Evolutionary conservation across 805 yeast species (phyloP).

Genomic region (Maudiozyma bulderi): DNA sequence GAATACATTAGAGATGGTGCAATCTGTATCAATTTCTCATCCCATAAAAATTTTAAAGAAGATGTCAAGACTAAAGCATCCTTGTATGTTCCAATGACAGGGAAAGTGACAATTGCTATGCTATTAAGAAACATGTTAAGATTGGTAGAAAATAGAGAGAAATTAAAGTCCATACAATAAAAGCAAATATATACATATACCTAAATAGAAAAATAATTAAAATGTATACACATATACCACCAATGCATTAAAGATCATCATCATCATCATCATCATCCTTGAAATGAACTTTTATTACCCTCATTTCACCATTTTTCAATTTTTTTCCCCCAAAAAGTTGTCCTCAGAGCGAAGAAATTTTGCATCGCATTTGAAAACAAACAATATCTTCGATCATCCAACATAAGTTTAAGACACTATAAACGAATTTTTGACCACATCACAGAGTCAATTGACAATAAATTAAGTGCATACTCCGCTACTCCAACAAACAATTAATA

Average conservation of each 20-base stretch:
- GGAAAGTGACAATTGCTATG: slow-evolving; percentile 95
- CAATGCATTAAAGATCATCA: background rate
- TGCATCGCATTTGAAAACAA: too few species aligned
- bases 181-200: background rate
- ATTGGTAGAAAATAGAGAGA: slow-evolving; percentile 55
- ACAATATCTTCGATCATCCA: too few species aligned
- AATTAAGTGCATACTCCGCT: too few species aligned
- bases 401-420: too few species aligned
- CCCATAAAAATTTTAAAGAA: slow-evolving; percentile 78
- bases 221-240: background rate
- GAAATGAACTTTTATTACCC: background rate
- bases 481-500: too few species aligned
- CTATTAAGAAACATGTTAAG: slow-evolving; percentile 79
- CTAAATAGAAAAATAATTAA: background rate
- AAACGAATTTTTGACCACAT: too few species aligned
- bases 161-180: background rate
- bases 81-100: slow-evolving; percentile 88
- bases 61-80: slow-evolving; percentile 80
- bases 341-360: too few species aligned
- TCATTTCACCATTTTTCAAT: too few species aligned
- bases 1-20: slow-evolving; percentile 79
- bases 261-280: background rate
- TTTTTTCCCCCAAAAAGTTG: too few species aligned
- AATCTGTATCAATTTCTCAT: slow-evolving; percentile 80
- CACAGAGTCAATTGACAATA: too few species aligned